Percentiles rank a stretch among this genome's conserved stretches.
Evolutionary conservation across 2,329 filamentous ascomycete genomes (phyloP).

Genomic region (Cytospora chrysosperma): DNA sequence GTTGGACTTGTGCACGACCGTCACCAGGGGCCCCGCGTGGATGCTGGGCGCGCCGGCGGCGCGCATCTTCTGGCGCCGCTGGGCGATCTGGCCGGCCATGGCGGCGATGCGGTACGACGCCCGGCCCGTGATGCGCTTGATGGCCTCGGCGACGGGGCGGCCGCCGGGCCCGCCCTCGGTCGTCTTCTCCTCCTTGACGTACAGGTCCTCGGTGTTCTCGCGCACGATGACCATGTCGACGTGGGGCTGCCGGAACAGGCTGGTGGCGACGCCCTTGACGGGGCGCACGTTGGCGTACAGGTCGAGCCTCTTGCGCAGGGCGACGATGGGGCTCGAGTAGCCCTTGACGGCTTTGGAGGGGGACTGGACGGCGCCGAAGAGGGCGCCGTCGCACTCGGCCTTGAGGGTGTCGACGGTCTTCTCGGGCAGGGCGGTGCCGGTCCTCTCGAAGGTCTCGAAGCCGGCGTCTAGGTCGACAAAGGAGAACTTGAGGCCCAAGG

Average conservation of each 20-base stretch:
- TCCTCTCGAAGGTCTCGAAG: constrained; percentile 89
- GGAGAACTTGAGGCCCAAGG: constrained; percentile 88
- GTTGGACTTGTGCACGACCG: constrained; percentile 98
- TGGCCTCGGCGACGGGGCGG: constrained; percentile 89
- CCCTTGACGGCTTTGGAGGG: constrained; percentile 87
- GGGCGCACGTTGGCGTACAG: constrained; percentile 97
- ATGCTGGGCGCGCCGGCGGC: constrained; percentile 58
- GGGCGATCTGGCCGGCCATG: constrained; percentile 93
- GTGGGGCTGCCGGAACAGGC: constrained; percentile 53
- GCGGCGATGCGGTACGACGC: constrained; percentile 83
- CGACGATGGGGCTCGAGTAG: constrained; percentile 96
- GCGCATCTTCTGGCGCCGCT: constrained; percentile 80
- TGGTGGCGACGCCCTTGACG: constrained; percentile 76
- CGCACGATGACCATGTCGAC: constrained; percentile 96
- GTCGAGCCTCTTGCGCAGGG: constrained; percentile 89
- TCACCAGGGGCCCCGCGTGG: constrained; percentile 73
- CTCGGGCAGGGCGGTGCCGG: constrained; percentile 83
- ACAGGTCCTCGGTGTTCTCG: constrained; percentile 98
- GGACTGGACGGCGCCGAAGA: constrained; percentile 95
- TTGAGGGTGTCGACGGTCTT: constrained; percentile 86
- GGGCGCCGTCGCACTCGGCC: constrained; percentile 88
- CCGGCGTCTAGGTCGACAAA: constrained; percentile 93
- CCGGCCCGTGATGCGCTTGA: constrained; percentile 91
- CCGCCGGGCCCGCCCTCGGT: constrained; percentile 65
- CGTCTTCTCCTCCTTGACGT: constrained; percentile 95